phyloP scores from a whole-genome alignment of 1,284 basidiomycete species.

The Peniophora sp. region DNA sequence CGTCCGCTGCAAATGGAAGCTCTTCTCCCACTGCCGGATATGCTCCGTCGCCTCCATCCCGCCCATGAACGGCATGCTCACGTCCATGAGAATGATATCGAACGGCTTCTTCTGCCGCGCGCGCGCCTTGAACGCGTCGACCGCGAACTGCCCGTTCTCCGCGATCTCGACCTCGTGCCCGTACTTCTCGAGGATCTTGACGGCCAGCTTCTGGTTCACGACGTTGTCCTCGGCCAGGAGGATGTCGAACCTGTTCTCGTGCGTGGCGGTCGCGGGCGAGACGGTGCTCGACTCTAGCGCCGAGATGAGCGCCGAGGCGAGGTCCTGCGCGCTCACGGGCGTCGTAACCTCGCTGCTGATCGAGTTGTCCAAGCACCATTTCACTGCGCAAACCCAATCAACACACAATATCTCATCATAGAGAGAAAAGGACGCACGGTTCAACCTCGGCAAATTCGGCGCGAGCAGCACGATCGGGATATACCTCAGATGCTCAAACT shows the following conservation, averaged over 20 bases:
- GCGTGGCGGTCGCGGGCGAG: slow-evolving; percentile 70
- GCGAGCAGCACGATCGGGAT: slow-evolving; percentile 96
- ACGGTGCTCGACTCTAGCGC: slow-evolving; percentile 92
- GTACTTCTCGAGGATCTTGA: slow-evolving; percentile 95
- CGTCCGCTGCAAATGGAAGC: slow-evolving; percentile 63
- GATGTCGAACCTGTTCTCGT: slow-evolving; percentile 86
- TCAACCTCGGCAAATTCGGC: slow-evolving; percentile 62
- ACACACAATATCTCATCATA: background rate
- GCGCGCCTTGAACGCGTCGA: slow-evolving; percentile 81
- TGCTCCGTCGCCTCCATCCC: slow-evolving; percentile 86
- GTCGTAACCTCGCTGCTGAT: slow-evolving; percentile 90
- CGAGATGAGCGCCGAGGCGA: slow-evolving; percentile 87
- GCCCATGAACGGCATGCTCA: slow-evolving; percentile 97
- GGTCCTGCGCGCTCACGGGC: slow-evolving; percentile 83
- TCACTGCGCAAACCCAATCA: slow-evolving; percentile 40
- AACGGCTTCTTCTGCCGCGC: slow-evolving; percentile 69
- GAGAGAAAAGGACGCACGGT: slow-evolving; percentile 47
- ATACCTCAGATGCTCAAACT: slow-evolving; percentile 91
- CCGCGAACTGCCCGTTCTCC: slow-evolving; percentile 90
- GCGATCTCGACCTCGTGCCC: slow-evolving; percentile 96
- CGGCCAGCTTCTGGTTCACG: slow-evolving; percentile 95
- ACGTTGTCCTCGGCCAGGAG: slow-evolving; percentile 97
- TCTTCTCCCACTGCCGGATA: slow-evolving; percentile 76
- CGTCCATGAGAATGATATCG: slow-evolving; percentile 94
- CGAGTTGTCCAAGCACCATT: slow-evolving; percentile 88